Evolutionary conservation across 2,329 filamentous ascomycete genomes (phyloP), one percentile per base, ranked within the genome.

Genomic region (Trichophyton schoenleinii): DNA sequence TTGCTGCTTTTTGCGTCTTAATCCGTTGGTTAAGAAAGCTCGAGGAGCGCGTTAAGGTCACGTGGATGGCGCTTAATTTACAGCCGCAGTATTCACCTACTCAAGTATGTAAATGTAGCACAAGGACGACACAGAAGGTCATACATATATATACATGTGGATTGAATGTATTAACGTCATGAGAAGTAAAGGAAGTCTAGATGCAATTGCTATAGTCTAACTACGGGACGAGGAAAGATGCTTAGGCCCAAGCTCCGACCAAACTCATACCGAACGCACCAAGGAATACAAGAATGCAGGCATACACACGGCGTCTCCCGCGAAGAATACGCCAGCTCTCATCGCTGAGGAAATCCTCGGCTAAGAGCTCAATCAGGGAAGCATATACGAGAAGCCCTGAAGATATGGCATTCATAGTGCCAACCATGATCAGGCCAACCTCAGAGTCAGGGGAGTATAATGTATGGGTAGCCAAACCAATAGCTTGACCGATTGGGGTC

Each of bases 331-430:
- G 80, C 78, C 88, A 89, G 72, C 86, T 89, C 77, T 88, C 86
- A 66, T 89, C 87, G 11, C 83, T 84, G 63, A 91, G 70, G 64
- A 91, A 91, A 69, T 92, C 88, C 71, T 91, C 88, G 0, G 87
- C 86, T 62, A 92, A 79, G 15, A 92, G 75, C 73, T 92, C 87
- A 0, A 92, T 87, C 22, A 92, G 74, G 0, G 87, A 88, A 0
- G 88, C 87, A 68, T 89, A 92, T 5, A 91, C 78, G 41, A 92
- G 73, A 44, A 92, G 76, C 0, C 88, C 88, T n/a, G 86, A 83
- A 0, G 86, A 89, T 42, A 92, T 86, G 57, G 87, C 87, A 66
- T 92, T 91, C 87, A 91, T 91, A 67, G 87, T 81, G 13, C 88
- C 88, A 1, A 91, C 88, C 70, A 91, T 83, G 11, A 92, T 76